These are phyloP conservation scores for Suillus plorans DNA, from an alignment of 768 basidiomycete species.

Conservation along the genomic window DNA sequence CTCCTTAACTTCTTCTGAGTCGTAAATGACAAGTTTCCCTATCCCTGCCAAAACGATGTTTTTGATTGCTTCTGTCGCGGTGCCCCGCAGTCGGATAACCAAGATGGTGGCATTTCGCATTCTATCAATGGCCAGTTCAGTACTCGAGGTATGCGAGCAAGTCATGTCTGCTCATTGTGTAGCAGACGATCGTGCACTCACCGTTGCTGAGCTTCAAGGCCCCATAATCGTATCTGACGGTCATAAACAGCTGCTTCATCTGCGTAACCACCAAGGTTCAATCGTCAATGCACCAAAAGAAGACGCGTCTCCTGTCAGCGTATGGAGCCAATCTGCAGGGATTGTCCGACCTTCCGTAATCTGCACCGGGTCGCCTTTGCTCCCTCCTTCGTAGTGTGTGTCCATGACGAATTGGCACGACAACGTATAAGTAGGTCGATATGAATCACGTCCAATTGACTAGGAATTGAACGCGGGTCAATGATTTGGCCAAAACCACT, in stretches of 20 bases:
- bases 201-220: constrained; percentile 96
- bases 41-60: constrained; percentile 98
- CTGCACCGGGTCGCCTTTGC: constrained; percentile 40
- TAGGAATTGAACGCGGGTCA: too few relatives aligned
- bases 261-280: constrained; percentile 16
- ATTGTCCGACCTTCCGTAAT: constrained; percentile 65
- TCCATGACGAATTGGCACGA: constrained; percentile 16
- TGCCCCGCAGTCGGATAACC: constrained; percentile 73
- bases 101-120: constrained; percentile 94
- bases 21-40: constrained; percentile 83
- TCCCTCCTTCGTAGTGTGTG: constrained; percentile 26
- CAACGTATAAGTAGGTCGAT: not conserved
- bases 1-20: constrained; percentile 69
- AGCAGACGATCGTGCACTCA: constrained; percentile 31
- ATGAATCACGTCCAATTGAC: not conserved
- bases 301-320: constrained; percentile 7
- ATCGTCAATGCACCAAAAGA: constrained; percentile 1
- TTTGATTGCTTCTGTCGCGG: constrained; percentile 93
- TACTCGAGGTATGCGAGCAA: constrained; percentile 12
- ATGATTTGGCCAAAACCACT: not conserved
- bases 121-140: constrained; percentile 39
- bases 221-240: constrained; percentile 97
- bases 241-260: constrained; percentile 88
- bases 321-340: not conserved
- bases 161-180: not conserved